A percentile compares a stretch with the other conserved stretches of the same genome.
phyloP scores from a whole-genome alignment of 495 filamentous ascomycete genomes.

The Penicillium manginii region DNA sequence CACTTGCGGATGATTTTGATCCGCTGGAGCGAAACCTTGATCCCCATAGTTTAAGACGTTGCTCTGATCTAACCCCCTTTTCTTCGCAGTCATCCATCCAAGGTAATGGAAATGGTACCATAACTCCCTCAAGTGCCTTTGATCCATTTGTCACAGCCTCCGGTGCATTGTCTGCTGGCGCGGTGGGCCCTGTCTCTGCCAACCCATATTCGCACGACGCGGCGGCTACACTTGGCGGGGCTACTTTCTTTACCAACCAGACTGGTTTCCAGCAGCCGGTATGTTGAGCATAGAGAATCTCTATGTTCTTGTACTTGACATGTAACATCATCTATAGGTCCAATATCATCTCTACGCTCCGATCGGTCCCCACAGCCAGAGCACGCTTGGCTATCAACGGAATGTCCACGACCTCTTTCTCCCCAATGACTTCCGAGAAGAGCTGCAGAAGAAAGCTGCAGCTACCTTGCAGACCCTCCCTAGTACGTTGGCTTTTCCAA shows the following conservation, averaged over 20 bases:
- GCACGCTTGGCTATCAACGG: conserved; percentile 78
- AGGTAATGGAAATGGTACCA: conserved; percentile 42
- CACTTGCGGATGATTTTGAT: conserved; percentile 26
- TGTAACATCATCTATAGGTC: conserved; percentile 49
- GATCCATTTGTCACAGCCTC: conserved; percentile 66
- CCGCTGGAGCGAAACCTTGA: not conserved
- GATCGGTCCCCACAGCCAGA: conserved; percentile 77
- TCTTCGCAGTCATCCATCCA: conserved; percentile 40
- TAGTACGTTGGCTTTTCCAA: conserved; percentile 56
- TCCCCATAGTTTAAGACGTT: conserved; percentile 11
- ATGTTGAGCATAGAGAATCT: conserved; percentile 26
- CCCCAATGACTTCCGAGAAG: conserved; percentile 79
- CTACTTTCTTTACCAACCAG: conserved; percentile 60
- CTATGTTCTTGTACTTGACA: not conserved
- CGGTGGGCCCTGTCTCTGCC: conserved; percentile 52
- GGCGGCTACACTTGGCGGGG: conserved; percentile 52
- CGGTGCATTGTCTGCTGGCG: conserved; percentile 54
- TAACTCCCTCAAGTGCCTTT: conserved; percentile 41
- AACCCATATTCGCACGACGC: conserved; percentile 72
- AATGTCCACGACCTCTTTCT: conserved; percentile 90
- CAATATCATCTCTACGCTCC: conserved; percentile 95
- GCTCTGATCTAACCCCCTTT: conserved; percentile 27
- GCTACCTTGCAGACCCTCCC: conserved; percentile 83
- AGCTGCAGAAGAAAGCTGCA: conserved; percentile 85
- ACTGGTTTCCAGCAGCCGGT: conserved; percentile 69